Evolutionary conservation across 2,329 filamentous ascomycete genomes (phyloP).

Genomic region (Stagonosporopsis rhizophila): DNA sequence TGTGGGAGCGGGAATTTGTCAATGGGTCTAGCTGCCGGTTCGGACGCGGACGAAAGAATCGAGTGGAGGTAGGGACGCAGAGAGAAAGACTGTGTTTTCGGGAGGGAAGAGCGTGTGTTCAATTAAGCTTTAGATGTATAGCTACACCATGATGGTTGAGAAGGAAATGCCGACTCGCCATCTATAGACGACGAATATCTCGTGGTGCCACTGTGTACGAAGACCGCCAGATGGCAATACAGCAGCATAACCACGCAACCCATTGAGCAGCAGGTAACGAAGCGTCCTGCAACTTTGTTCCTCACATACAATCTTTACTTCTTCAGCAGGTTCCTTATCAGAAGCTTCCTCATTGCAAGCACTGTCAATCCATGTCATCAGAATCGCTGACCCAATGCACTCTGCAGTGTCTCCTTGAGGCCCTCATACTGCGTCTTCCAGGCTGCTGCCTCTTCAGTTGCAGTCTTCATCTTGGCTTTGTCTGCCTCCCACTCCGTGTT

Average conservation of each 20-base stretch:
- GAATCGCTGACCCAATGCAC: neutral
- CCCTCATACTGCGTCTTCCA: slow-evolving; percentile 9
- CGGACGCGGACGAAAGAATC: too few species aligned
- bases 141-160: neutral
- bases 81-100: too few species aligned
- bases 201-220: neutral
- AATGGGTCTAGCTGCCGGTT: too few species aligned
- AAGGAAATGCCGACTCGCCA: too few species aligned
- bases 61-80: too few species aligned
- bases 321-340: too few species aligned
- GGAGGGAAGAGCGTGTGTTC: too few species aligned
- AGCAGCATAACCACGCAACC: neutral
- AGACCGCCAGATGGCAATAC: neutral
- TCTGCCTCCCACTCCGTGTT: neutral
- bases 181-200: neutral
- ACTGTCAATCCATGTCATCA: neutral
- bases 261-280: too few species aligned
- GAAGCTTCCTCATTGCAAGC: neutral
- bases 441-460: neutral
- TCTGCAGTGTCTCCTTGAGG: neutral
- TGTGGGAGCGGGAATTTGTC: too few species aligned
- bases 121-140: neutral
- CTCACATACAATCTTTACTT: neutral
- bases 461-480: neutral
- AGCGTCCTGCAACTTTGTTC: neutral